Evolutionary conservation across 1,284 basidiomycete species (phyloP).

Genomic region (Trichosporon ovoides): DNA sequence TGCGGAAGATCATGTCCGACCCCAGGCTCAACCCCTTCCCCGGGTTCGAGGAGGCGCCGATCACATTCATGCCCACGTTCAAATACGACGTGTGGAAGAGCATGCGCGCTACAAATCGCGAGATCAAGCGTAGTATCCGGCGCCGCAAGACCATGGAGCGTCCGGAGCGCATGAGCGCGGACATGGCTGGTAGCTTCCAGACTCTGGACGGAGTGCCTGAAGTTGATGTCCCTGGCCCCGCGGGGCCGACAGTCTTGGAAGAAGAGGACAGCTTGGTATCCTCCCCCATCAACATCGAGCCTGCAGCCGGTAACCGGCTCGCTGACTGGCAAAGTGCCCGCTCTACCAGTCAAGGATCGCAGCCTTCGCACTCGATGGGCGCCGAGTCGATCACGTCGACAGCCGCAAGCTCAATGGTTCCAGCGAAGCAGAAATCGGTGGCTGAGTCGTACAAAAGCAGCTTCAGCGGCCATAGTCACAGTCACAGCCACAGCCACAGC

Average conservation of each 20-base stretch:
- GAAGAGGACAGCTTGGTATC: neutral
- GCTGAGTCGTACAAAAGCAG: neutral
- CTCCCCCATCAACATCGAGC: neutral
- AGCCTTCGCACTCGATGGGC: neutral
- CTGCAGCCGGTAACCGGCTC: neutral
- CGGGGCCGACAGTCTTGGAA: neutral
- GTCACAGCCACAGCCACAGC: no score
- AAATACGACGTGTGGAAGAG: constrained; percentile 53
- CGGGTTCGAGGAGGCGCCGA: constrained; percentile 52
- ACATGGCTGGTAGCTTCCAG: neutral
- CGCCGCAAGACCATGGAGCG: constrained; percentile 24
- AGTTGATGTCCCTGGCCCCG: no score
- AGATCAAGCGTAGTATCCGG: constrained; percentile 30
- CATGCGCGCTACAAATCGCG: constrained; percentile 45
- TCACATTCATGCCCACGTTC: constrained; percentile 53
- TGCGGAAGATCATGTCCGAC: constrained; percentile 50
- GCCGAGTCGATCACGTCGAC: neutral
- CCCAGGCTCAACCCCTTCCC: constrained; percentile 36
- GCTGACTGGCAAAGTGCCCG: constrained; percentile 19
- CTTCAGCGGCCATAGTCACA: neutral
- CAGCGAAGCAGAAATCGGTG: neutral
- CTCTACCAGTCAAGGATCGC: neutral
- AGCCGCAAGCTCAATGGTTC: neutral
- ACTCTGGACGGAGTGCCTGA: constrained; percentile 16
- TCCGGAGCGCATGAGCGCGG: constrained; percentile 10